Evolutionary conservation across 2,329 filamentous ascomycete genomes (phyloP), one percentile per base, ranked within the genome.

Genomic region (Aspergillus versicolor): DNA sequence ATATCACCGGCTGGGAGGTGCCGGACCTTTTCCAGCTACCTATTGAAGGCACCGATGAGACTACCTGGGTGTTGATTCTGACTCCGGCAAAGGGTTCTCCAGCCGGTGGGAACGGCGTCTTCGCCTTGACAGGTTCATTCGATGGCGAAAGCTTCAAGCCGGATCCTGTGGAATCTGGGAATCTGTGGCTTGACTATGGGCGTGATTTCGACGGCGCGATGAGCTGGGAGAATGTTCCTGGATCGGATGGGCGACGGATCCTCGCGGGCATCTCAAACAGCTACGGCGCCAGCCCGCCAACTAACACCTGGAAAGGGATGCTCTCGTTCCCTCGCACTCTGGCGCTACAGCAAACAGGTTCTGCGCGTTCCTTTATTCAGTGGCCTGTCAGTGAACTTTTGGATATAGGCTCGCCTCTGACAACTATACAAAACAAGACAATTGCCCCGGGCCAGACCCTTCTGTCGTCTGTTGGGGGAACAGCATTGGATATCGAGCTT

Each of bases 281-380:
- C 41, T 58, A 58, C 42, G 56, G 56, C 15, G 27, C n/a, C 5
- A 47, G 43, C 4, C 56, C 56, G 2, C 56, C 56, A 17, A 58
- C 56, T 9, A 48, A 41, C 21, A 55, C 56, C 15, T 58, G 56
- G 56, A 62, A 52, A 11, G 57, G 60, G 13, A 48, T 61, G 54
- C 54, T 57, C 17, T 60, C 57, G 7, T 57, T 61, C 15, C 60
- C 60, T 24, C 60, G 57, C 2, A 60, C 59, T 1, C 32, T 61
- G 19, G 38, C 50, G 2, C 54, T 61, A 13, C 45, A 61, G 43
- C 27, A 57, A 37, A 54, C 32, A 2, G 57, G 38, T 6, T 34
- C 45, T 12, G 21, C 38, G 34, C n/a, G 38, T 41, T 46, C 37
- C 37, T 61, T 61, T 45, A 34, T 61, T n/a, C 57, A 61, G 38